These are phyloP conservation scores for Yamadazyma ubonensis DNA, from an alignment of 805 yeast species.

Conservation along the genomic window DNA sequence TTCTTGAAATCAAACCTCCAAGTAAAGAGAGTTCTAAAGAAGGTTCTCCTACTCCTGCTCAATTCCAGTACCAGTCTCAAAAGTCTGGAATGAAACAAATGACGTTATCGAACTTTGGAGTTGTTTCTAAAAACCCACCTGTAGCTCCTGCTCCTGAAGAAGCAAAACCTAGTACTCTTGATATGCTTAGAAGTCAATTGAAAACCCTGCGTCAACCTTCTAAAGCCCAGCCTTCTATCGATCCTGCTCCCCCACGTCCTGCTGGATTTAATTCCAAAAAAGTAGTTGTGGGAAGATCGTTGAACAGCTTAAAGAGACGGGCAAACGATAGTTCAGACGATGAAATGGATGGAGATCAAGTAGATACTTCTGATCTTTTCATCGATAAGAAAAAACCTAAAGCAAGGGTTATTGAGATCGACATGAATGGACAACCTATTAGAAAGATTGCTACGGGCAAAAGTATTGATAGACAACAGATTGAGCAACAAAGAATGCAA, in stretches of 20 bases:
- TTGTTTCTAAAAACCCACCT: constrained; percentile 26
- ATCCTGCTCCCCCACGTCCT: constrained; percentile 45
- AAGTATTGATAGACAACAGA: constrained; percentile 36
- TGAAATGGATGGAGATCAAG: constrained; percentile 19
- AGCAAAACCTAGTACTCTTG: constrained; percentile 31
- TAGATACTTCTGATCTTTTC: constrained; percentile 40
- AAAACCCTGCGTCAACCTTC: constrained; percentile 18
- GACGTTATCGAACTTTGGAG: constrained; percentile 37
- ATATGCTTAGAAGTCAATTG: constrained; percentile 33
- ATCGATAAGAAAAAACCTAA: constrained; percentile 32
- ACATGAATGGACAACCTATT: constrained; percentile 43
- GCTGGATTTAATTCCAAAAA: constrained; percentile 46
- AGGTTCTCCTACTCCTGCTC: constrained; percentile 1
- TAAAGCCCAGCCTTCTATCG: constrained; percentile 38
- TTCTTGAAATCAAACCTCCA: constrained; percentile 27
- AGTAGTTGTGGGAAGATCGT: constrained; percentile 35
- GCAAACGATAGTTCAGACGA: constrained; percentile 34
- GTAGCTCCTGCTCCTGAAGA: constrained; percentile 29
- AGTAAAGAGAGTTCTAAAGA: constrained; percentile 13
- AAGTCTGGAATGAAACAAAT: constrained; percentile 25
- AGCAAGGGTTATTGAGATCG: constrained; percentile 41
- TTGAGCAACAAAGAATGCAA: constrained; percentile 76
- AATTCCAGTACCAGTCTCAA: constrained; percentile 3
- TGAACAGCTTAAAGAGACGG: constrained; percentile 33
- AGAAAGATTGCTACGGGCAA: constrained; percentile 20